Base-by-base conservation (phyloP, 805 yeast species). In the Saccharomycopsis guyanensis region DNA sequence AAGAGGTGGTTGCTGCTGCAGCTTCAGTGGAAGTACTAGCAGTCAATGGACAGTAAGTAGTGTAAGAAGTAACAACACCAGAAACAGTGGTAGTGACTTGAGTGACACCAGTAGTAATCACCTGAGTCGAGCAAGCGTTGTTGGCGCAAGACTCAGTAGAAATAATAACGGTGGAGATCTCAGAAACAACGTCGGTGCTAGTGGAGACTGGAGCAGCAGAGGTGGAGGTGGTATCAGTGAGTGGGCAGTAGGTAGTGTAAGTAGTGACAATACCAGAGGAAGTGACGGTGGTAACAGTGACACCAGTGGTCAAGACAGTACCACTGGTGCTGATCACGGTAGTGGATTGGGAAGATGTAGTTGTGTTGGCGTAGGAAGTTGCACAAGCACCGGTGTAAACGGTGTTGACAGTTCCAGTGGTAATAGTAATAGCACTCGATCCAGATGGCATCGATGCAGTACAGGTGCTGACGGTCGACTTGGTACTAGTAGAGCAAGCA, bases 141-240 rank as follows among this genome's bases (percentile, higher is more conserved):
- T 52, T 35, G 6, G 19, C 20, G 25, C 47, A 38, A 41, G 47
- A 49, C 15, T 52, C 47, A 31, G 50, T 40, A 13, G 55, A 47
- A 16, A 52, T 36, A 3, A 35, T 19, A 19, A 38, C 37, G 27
- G 53, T 50, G 18, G 18, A 15, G 37, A 33, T 8, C 18, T 33
- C 37, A 6, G 18, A 8, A 5, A 33, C 37, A 8, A 12, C 10
- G 10, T 5, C 20, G 10, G 37, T 33, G 18, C 18, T 15, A 6
- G 23, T n/a, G n/a, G 40, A 37, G 16, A 23, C 6, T 37, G 40
- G 16, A 4, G 32, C 19, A 15, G 19, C 19, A 5, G 37, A 33
- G 18, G 18, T 18, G 8, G 37, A 15, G 7, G 18, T 10, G 7
- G 37, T 18, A 15, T 34, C 35, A 40, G 36, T 45, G 19, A 45